Evolutionary conservation across 257 asterid species (phyloP).

Genomic region (Salvia splendens): DNA sequence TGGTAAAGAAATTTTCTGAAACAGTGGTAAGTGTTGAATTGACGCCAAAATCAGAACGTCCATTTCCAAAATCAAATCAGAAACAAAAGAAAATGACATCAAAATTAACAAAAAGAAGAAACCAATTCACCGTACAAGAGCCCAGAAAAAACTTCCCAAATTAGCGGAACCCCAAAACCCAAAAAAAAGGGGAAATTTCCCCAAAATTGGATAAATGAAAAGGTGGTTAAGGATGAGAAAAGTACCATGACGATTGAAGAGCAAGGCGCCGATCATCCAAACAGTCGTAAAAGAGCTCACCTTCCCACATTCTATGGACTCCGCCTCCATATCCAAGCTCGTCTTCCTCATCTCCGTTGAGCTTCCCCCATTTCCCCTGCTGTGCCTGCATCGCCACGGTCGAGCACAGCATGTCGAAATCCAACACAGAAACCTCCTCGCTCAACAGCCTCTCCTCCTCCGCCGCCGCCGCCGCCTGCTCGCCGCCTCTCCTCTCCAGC

Average conservation of each 20-base stretch:
- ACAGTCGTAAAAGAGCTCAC: constrained; percentile 75
- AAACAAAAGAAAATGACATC: not conserved
- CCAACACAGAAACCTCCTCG: constrained; percentile 68
- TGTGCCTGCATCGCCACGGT: constrained; percentile 84
- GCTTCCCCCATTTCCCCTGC: constrained; percentile 66
- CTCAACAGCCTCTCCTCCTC: constrained; percentile 50
- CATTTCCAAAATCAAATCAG: not conserved
- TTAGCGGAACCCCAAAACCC: not conserved
- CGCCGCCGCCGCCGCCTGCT: constrained; percentile 26
- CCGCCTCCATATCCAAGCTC: constrained; percentile 55
- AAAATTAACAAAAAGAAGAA: not conserved
- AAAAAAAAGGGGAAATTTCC: not conserved
- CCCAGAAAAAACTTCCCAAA: too few relatives aligned
- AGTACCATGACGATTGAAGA: constrained; percentile 77
- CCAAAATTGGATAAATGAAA: too few relatives aligned
- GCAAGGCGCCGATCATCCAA: constrained; percentile 74
- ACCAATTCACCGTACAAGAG: too few relatives aligned
- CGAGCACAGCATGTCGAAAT: constrained; percentile 85
- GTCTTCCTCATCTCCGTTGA: constrained; percentile 43
- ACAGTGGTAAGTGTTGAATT: constrained; percentile 3
- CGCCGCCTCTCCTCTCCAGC: constrained; percentile 42
- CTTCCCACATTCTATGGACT: constrained; percentile 95
- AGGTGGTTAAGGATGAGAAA: not conserved
- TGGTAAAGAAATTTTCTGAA: not conserved
- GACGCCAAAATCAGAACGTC: constrained; percentile 14